phyloP scores from a whole-genome alignment of 306 rosid species.

The Elaeagnus macrophylla region DNA sequence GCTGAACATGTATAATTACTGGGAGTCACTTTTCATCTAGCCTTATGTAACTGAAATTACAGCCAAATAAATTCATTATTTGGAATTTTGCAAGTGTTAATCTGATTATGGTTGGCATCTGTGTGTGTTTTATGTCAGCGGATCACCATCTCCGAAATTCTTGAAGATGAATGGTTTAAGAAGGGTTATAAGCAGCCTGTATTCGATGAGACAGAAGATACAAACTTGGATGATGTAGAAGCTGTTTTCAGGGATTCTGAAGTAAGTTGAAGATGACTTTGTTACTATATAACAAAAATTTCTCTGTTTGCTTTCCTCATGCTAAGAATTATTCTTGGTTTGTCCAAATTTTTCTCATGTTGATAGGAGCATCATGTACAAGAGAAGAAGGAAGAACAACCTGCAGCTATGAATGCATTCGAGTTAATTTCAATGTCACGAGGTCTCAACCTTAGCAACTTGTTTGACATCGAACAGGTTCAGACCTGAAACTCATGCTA shows the following conservation, averaged over 20 bases:
- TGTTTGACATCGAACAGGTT: conserved; percentile 95
- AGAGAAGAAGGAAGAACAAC: conserved; percentile 94
- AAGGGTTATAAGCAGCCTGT: conserved; percentile 68
- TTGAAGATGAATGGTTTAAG: conserved; percentile 91
- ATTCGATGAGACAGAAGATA: conserved; percentile 70
- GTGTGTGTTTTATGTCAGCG: conserved; percentile 54
- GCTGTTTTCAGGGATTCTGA: conserved; percentile 93
- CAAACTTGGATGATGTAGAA: conserved; percentile 88
- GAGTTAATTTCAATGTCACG: conserved; percentile 92
- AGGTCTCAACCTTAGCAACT: conserved; percentile 87
- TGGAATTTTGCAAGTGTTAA: too few species aligned
- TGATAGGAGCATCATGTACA: conserved; percentile 85
- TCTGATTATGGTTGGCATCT: conserved; percentile 17
- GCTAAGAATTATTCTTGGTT: too few species aligned
- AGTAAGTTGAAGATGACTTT: conserved; percentile 44
- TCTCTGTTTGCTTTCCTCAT: too few species aligned
- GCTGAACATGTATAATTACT: too few species aligned
- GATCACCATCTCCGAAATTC: conserved; percentile 59
- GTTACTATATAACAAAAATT: too few species aligned
- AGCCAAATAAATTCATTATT: too few species aligned
- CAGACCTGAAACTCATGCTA: conserved; percentile 7
- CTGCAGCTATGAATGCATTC: conserved; percentile 84
- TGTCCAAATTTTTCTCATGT: conserved; percentile 8
- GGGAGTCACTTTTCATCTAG: too few species aligned
- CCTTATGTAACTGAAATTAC: too few species aligned